Evolutionary conservation across 2,329 filamentous ascomycete genomes (phyloP).

Genomic region (Fusarium burgessii): DNA sequence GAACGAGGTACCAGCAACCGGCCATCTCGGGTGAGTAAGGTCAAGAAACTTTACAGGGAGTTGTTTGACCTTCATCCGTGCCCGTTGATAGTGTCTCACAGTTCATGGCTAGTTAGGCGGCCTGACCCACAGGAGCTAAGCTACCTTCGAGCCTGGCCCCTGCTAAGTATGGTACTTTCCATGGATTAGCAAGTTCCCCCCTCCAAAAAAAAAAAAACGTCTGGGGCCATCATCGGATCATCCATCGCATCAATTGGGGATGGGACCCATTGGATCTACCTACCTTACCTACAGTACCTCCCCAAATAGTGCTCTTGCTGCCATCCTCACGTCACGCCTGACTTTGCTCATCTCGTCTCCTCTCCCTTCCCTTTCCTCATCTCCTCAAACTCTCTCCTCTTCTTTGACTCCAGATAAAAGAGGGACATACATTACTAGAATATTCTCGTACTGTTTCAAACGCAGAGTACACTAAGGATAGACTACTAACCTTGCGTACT

Average conservation of each 20-base stretch:
- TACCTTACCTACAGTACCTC: background rate
- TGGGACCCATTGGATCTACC: slow-evolving; percentile 6
- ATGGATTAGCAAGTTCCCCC: slow-evolving; percentile 32
- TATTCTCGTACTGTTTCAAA: slow-evolving; percentile 8
- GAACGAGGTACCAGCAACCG: slow-evolving; percentile 1
- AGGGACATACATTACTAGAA: background rate
- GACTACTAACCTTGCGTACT: slow-evolving; percentile 1
- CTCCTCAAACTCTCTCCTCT: slow-evolving; percentile 1
- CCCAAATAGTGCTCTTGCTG: slow-evolving; percentile 2
- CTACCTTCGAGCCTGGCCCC: background rate
- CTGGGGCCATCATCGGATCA: slow-evolving; percentile 40
- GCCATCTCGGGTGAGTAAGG: slow-evolving; percentile 7
- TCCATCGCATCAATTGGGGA: slow-evolving; percentile 40
- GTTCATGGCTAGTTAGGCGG: background rate
- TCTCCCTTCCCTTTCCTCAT: background rate
- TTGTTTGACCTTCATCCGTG: slow-evolving; percentile 26
- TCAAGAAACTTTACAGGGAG: slow-evolving; percentile 30
- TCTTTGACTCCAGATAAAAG: background rate
- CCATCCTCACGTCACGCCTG: slow-evolving; percentile 28
- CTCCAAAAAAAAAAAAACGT: slow-evolving; percentile 31
- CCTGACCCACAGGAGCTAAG: slow-evolving; percentile 38
- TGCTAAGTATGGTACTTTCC: slow-evolving; percentile 13
- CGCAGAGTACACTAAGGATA: background rate
- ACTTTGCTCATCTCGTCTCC: slow-evolving; percentile 8
- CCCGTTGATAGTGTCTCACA: slow-evolving; percentile 13